These are phyloP conservation scores for Debaryomyces robertsiae DNA, from an alignment of 1,139 yeast genomes.

Conservation along the genomic window DNA sequence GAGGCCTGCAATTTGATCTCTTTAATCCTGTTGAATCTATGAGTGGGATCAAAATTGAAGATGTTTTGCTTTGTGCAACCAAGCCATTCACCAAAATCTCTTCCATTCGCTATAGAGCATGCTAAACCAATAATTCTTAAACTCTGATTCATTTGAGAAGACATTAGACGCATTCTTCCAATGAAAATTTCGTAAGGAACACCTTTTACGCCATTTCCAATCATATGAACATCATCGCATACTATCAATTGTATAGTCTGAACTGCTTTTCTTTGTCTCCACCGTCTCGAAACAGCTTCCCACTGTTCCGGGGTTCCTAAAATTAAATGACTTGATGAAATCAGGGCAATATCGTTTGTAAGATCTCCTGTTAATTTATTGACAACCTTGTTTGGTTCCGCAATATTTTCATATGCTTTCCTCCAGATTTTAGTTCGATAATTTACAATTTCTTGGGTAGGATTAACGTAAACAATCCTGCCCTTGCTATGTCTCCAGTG, in stretches of 20 bases:
- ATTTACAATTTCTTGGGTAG: slow-evolving; percentile 60
- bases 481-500: slow-evolving; percentile 65
- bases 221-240: slow-evolving; percentile 73
- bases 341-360: slow-evolving; percentile 51
- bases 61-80: slow-evolving; percentile 63
- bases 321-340: slow-evolving; percentile 66
- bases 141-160: slow-evolving; percentile 57
- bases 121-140: slow-evolving; percentile 69
- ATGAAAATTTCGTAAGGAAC: slow-evolving; percentile 67
- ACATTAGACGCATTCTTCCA: slow-evolving; percentile 70
- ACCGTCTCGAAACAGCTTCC: slow-evolving; percentile 70
- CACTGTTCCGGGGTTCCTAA: slow-evolving; percentile 80
- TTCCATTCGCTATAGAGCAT: slow-evolving; percentile 69
- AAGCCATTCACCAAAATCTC: slow-evolving; percentile 85
- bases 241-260: slow-evolving; percentile 69
- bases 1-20: slow-evolving; percentile 60
- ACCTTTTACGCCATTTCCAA: slow-evolving; percentile 62
- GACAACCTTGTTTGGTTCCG: slow-evolving; percentile 45
- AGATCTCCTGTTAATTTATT: slow-evolving; percentile 66
- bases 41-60: slow-evolving; percentile 70
- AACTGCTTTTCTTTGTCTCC: slow-evolving; percentile 76
- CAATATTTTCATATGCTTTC: slow-evolving; percentile 43
- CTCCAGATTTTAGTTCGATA: slow-evolving; percentile 52
- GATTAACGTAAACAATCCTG: slow-evolving; percentile 68
- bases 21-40: slow-evolving; percentile 57